Percentiles rank a stretch among this genome's conserved stretches.
These are phyloP conservation scores for Suhomyces bribrorum DNA, from an alignment of 1,139 yeast species.

Conservation along the genomic window DNA sequence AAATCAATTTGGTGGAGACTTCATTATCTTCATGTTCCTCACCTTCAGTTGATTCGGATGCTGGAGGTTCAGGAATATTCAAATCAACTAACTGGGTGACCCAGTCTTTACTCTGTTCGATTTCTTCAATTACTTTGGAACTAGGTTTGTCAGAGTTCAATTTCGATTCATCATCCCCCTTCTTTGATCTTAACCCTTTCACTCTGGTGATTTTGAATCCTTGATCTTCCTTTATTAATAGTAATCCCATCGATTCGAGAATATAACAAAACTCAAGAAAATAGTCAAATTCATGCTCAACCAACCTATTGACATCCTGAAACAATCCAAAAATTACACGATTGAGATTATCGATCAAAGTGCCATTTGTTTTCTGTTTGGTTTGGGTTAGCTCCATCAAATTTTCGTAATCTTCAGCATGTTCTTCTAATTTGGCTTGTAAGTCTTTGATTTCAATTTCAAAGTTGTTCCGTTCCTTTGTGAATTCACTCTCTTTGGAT, in stretches of 20 bases:
- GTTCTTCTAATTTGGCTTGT: conserved; percentile 31
- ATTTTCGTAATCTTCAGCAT: conserved; percentile 55
- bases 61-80: conserved; percentile 2
- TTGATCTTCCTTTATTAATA: conserved; percentile 48
- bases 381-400: conserved; percentile 41
- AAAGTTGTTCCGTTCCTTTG: conserved; percentile 51
- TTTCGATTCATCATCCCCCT: conserved; percentile 25
- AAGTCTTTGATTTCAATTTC: conserved; percentile 53
- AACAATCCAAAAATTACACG: conserved; percentile 24
- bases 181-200: conserved; percentile 61
- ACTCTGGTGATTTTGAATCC: conserved; percentile 59
- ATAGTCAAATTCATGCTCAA: conserved; percentile 26
- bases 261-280: conserved; percentile 55
- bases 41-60: conserved; percentile 8
- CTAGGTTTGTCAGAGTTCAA: conserved; percentile 25
- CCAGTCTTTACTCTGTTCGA: conserved; percentile 32
- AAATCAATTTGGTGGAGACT: conserved; percentile 21
- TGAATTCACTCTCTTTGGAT: conserved; percentile 60
- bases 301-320: conserved; percentile 21
- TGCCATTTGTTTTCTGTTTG: conserved; percentile 32
- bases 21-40: conserved; percentile 17
- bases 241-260: conserved; percentile 77
- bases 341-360: conserved; percentile 31
- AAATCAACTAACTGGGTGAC: conserved; percentile 26
- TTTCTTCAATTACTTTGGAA: conserved; percentile 33